Base-by-base conservation (phyloP, 306 rosid species). In the Medicago arabica region DNA sequence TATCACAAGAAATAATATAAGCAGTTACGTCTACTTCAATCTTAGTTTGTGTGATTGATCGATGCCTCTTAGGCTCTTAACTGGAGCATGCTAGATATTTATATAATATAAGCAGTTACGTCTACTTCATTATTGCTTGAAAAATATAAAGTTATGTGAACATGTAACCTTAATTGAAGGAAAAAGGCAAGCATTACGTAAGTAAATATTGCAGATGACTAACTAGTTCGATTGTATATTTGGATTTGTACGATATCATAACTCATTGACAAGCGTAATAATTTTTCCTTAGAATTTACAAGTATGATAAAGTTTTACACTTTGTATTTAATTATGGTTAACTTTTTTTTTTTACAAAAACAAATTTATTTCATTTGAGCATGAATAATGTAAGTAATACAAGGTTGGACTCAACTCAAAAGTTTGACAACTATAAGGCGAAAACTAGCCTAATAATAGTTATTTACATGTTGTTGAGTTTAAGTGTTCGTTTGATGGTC, bases 151-250 rank as follows among this genome's bases (percentile, higher is more conserved):
- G 74, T 69, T 25, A 21, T 8, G 53, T 3, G 55, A 0, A 50
- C 59, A 39, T 28, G 38, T 68, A 38, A 0, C 77, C 74, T 74
- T 34, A 78, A 31, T 25, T 58, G 57, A 68, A 78, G 14, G 6
- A 18, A n/a, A 44, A 72, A 64, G 4, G 34, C 43, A 7, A 17
- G 36, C 36, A 8, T 67, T 72, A 31, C 83, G 79, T 61, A 57
- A 60, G n/a, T 58, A 51, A 74, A 69, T 70, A 75, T 55, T 65
- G 62, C 19, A 10, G 49, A 31, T 70, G 79, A 75, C 72, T 75
- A 71, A 53, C 59, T 53, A 17, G 78, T 83, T 79, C 75, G 66
- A 79, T 40, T 12, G 36, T 31, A 6, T 38, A 46, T 19, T 50
- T 36, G 38, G 12, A 34, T 21, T 41, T 38, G 41, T 34, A 7